These are phyloP conservation scores for Scheffersomyces cryptocercus DNA, from an alignment of 1,139 yeast genomes.

Conservation along the genomic window DNA sequence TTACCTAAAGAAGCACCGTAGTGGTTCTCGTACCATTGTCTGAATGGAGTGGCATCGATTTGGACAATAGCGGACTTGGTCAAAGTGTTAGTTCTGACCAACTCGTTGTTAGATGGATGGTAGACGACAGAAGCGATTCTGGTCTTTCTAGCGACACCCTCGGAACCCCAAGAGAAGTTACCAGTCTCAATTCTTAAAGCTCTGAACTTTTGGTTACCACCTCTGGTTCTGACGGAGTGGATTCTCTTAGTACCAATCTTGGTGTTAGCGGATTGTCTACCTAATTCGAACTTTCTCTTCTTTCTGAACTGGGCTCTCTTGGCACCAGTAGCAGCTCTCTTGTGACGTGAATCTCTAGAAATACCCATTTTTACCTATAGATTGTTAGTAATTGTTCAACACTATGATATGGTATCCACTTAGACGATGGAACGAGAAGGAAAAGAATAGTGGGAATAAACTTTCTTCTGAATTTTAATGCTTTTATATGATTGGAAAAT, in stretches of 20 bases:
- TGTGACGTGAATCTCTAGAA: conserved; percentile 99
- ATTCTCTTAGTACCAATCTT: conserved; percentile 99
- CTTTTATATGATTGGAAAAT: too few relatives aligned
- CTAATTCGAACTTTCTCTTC: conserved; percentile 99
- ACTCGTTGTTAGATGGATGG: conserved; percentile 99
- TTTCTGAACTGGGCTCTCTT: conserved; percentile 99
- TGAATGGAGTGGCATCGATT: conserved; percentile 99
- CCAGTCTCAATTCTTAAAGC: conserved; percentile 99
- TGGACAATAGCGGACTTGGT: conserved; percentile 99
- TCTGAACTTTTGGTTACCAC: conserved; percentile 99
- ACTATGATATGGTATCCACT: too few relatives aligned
- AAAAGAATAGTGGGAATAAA: too few relatives aligned
- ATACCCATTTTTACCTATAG: conserved; percentile 76
- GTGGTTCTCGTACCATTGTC: conserved; percentile 98
- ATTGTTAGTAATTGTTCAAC: conserved; percentile 26
- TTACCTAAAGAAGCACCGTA: conserved; percentile 95
- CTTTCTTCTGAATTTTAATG: too few relatives aligned
- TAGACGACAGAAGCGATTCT: conserved; percentile 96
- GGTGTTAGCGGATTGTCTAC: conserved; percentile 99
- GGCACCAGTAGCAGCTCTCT: conserved; percentile 99
- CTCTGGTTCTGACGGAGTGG: conserved; percentile 99
- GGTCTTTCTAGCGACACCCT: conserved; percentile 98
- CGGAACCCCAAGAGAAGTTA: conserved; percentile 99
- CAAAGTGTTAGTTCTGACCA: conserved; percentile 99
- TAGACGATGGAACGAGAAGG: too few relatives aligned